Evolutionary conservation across 495 filamentous ascomycete species (phyloP).

Genomic region (Neurospora hispaniola): DNA sequence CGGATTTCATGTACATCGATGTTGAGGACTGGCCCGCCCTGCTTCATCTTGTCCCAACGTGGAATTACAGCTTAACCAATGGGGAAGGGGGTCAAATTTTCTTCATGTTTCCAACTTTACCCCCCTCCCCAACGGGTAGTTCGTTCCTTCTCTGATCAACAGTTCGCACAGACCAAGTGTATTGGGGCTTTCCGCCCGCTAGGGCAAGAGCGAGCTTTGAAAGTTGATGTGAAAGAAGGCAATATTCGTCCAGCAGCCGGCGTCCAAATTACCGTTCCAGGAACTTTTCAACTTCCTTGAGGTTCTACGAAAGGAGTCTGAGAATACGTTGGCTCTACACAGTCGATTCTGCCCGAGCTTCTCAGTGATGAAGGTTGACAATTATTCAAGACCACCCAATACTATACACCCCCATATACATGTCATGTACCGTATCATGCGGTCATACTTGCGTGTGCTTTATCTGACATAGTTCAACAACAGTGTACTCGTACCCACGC

Average conservation of each 20-base stretch:
- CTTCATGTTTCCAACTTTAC: no score
- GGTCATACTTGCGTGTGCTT: neutral
- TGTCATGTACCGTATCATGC: neutral
- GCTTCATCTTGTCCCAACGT: neutral
- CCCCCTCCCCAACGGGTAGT: neutral
- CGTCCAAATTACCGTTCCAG: neutral
- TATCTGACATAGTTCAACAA: neutral
- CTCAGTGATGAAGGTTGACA: neutral
- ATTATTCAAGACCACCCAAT: neutral
- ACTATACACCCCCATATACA: neutral
- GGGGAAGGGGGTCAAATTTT: no score
- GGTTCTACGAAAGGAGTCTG: neutral
- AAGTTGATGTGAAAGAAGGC: neutral
- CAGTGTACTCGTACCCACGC: neutral
- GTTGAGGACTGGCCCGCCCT: neutral
- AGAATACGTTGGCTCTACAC: neutral
- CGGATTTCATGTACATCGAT: neutral
- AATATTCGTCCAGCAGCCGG: neutral
- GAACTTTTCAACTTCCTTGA: neutral
- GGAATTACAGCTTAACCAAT: neutral
- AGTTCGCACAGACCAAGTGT: neutral
- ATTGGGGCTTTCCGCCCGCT: neutral
- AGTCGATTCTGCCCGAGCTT: neutral
- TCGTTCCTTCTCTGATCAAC: neutral
- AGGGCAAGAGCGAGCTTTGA: neutral